These are phyloP conservation scores for Globisporangium acanthophoron DNA, from an alignment of 352 stramenopile genomes.

Conservation along the genomic window DNA sequence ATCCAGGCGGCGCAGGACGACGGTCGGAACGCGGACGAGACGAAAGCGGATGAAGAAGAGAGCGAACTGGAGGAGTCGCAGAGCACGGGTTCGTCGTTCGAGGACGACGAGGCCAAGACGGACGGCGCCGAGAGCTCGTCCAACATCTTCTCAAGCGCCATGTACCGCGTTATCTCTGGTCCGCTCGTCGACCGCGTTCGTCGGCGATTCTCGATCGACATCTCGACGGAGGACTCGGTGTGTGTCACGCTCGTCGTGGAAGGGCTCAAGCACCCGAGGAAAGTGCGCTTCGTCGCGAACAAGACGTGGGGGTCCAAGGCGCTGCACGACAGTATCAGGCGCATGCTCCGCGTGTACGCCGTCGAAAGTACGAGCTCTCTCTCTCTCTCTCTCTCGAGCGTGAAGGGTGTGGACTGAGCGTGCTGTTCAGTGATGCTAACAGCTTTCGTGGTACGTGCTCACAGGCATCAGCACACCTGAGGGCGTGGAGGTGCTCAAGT, in stretches of 20 bases:
- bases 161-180: conserved; percentile 79
- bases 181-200: conserved; percentile 73
- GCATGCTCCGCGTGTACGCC: conserved; percentile 66
- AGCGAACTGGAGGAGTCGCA: conserved; percentile 52
- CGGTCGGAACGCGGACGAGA: conserved; percentile 31
- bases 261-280: conserved; percentile 45
- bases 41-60: conserved; percentile 24
- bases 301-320: conserved; percentile 52
- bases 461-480: conserved; percentile 48
- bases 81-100: conserved; percentile 34
- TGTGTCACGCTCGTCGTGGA: conserved; percentile 69
- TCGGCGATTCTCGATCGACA: conserved; percentile 70
- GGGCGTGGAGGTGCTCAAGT: conserved; percentile 60
- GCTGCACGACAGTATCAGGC: conserved; percentile 56
- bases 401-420: background rate
- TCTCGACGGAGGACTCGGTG: conserved; percentile 65
- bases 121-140: conserved; percentile 23
- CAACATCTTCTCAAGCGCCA: conserved; percentile 79
- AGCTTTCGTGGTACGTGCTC: background rate
- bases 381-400: background rate
- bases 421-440: background rate
- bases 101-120: conserved; percentile 25
- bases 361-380: conserved; percentile 36
- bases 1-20: conserved; percentile 83
- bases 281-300: conserved; percentile 74